A percentile compares a stretch with the other conserved stretches of the same genome.
phyloP scores from a whole-genome alignment of 2,329 filamentous ascomycete genomes.

The Alternaria infectoria region DNA sequence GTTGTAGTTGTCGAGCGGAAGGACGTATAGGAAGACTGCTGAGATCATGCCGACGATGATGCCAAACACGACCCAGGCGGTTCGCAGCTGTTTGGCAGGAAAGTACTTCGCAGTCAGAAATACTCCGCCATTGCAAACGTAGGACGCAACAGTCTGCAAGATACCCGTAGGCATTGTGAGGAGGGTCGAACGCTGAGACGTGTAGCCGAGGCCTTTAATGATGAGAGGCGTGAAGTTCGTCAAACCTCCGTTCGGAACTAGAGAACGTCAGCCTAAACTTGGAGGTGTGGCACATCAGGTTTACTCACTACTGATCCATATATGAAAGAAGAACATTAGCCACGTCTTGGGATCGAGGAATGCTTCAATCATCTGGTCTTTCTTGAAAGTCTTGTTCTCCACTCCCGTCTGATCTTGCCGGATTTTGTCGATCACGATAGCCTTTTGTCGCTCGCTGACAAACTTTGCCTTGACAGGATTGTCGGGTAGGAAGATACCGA shows the following conservation, averaged over 20 bases:
- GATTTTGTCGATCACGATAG: conserved; percentile 40
- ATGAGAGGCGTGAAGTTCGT: conserved; percentile 39
- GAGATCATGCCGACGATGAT: conserved; percentile 35
- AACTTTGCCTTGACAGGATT: conserved; percentile 48
- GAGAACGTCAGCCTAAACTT: background rate
- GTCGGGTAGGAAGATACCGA: conserved; percentile 46
- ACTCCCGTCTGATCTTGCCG: conserved; percentile 55
- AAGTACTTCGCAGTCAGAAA: conserved; percentile 41
- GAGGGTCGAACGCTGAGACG: conserved; percentile 33
- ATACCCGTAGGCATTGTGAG: conserved; percentile 38
- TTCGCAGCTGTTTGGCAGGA: conserved; percentile 18
- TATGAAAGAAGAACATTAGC: conserved; percentile 40
- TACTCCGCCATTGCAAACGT: conserved; percentile 49
- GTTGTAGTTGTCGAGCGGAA: conserved; percentile 31
- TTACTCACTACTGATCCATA: conserved; percentile 29
- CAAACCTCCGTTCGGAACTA: conserved; percentile 46
- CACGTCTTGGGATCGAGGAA: conserved; percentile 51
- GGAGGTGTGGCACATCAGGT: background rate
- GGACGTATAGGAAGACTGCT: conserved; percentile 35
- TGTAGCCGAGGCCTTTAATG: conserved; percentile 46
- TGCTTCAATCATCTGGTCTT: conserved; percentile 53
- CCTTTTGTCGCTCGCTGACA: conserved; percentile 43
- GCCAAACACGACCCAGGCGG: conserved; percentile 37
- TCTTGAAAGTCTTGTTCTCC: conserved; percentile 55
- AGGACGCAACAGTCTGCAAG: conserved; percentile 42